A percentile compares a stretch with the other conserved stretches of the same genome.
Evolutionary conservation across 1,139 yeast species (phyloP).

Genomic region (Geotrichum cucujoidarum): DNA sequence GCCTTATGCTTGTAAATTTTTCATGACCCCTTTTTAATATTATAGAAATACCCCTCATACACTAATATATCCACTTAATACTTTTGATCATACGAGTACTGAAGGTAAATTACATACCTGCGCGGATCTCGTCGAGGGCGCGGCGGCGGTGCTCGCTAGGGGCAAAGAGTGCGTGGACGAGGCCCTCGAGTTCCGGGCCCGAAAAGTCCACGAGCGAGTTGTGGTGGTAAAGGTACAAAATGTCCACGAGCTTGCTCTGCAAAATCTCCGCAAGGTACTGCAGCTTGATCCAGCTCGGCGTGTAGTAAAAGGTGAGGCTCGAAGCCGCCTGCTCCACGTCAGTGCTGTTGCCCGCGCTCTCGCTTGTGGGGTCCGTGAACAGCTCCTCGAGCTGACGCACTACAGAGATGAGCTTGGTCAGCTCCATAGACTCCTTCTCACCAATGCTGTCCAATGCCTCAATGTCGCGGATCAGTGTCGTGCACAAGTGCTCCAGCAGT

Average conservation of each 20-base stretch:
- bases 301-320: constrained; percentile 31
- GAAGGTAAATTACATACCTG: too few relatives aligned
- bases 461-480: constrained; percentile 27
- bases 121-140: constrained; percentile 54
- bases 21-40: too few relatives aligned
- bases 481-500: constrained; percentile 32
- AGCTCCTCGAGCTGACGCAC: constrained; percentile 27
- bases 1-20: too few relatives aligned
- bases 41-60: too few relatives aligned
- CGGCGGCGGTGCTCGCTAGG: constrained; percentile 62
- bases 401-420: constrained; percentile 28
- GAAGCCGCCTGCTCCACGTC: constrained; percentile 2
- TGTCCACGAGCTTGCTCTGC: constrained; percentile 51
- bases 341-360: background rate
- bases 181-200: constrained; percentile 57
- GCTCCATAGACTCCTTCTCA: constrained; percentile 33
- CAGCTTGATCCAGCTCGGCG: constrained; percentile 40
- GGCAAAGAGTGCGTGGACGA: constrained; percentile 62
- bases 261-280: constrained; percentile 36
- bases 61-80: too few relatives aligned
- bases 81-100: too few relatives aligned
- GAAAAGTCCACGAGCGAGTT: constrained; percentile 70
- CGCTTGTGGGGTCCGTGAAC: constrained; percentile 24
- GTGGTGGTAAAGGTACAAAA: constrained; percentile 63
- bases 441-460: constrained; percentile 33